A percentile compares a stretch with the other conserved stretches of the same genome.
Conservation (phyloP, 805 yeast genomes). For the Schwanniomyces pseudopolymorphus region DNA sequence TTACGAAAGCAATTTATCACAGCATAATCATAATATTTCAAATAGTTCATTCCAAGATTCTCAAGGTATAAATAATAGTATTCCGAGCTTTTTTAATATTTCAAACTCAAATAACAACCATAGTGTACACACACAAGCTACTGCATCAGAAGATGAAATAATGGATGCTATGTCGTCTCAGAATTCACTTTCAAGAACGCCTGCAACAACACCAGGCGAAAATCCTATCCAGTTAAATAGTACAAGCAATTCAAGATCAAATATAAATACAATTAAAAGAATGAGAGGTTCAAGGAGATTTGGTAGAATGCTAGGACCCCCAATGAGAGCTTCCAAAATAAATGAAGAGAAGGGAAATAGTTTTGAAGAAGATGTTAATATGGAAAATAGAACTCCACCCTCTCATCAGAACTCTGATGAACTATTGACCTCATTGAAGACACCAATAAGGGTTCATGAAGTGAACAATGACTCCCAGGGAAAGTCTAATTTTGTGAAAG, state of each 20-base stretch:
- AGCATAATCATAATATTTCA: conserved; percentile 5
- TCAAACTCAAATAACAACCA: conserved; percentile 10
- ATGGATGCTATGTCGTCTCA: conserved; percentile 12
- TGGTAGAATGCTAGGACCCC: conserved; percentile 47
- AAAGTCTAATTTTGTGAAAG: conserved; percentile 16
- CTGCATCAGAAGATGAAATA: conserved; percentile 12
- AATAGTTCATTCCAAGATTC: conserved; percentile 2
- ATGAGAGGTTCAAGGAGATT: conserved; percentile 37
- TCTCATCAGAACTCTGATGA: conserved; percentile 4
- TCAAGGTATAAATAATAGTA: conserved; percentile 3
- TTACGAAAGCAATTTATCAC: not conserved
- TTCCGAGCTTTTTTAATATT: conserved; percentile 12
- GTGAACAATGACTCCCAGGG: not conserved
- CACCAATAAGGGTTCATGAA: conserved; percentile 1
- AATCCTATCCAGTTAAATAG: conserved; percentile 3
- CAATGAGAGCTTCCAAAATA: conserved; percentile 42
- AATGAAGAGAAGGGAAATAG: conserved; percentile 1
- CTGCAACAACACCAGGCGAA: conserved; percentile 12
- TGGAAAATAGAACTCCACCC: conserved; percentile 3
- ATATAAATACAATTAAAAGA: conserved; percentile 21
- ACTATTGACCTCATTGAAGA: conserved; percentile 2
- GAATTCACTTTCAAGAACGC: conserved; percentile 11
- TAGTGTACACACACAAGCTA: conserved; percentile 10
- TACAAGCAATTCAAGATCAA: conserved; percentile 7
- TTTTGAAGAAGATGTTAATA: not conserved